Percentiles rank a stretch among this genome's conserved stretches.
Conservation (phyloP, 1,284 basidiomycete species). For the Ceratobasidium sp. region DNA sequence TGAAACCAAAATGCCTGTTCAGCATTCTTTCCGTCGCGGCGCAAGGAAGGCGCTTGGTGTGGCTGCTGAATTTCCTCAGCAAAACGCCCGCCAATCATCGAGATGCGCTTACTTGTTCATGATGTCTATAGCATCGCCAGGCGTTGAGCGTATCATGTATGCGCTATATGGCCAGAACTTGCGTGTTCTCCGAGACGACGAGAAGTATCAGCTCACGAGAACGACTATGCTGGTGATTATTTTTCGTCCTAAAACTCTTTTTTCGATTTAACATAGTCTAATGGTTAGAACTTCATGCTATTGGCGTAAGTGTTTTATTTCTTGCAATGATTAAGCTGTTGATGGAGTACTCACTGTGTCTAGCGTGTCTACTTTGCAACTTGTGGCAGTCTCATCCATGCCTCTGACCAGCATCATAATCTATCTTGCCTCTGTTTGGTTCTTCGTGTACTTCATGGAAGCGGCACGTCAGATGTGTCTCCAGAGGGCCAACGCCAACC, state of each 20-base stretch:
- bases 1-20: neutral
- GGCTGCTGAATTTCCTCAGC: neutral
- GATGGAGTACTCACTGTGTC: neutral
- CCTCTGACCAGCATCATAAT: neutral
- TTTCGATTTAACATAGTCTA: neutral
- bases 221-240: neutral
- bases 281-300: neutral
- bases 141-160: neutral
- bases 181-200: neutral
- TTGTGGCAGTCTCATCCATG: neutral
- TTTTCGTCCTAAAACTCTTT: neutral
- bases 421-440: neutral
- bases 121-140: neutral
- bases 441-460: neutral
- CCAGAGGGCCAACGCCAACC: neutral
- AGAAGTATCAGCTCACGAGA: neutral
- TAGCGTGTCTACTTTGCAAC: neutral
- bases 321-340: neutral
- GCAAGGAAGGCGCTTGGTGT: neutral
- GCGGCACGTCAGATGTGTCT: neutral
- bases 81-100: neutral
- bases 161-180: neutral
- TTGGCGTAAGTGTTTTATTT: neutral
- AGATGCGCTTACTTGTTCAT: neutral
- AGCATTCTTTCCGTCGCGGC: neutral